Evolutionary conservation across 1,284 basidiomycete genomes (phyloP).

Genomic region (Neotropicomus parvogracilis): DNA sequence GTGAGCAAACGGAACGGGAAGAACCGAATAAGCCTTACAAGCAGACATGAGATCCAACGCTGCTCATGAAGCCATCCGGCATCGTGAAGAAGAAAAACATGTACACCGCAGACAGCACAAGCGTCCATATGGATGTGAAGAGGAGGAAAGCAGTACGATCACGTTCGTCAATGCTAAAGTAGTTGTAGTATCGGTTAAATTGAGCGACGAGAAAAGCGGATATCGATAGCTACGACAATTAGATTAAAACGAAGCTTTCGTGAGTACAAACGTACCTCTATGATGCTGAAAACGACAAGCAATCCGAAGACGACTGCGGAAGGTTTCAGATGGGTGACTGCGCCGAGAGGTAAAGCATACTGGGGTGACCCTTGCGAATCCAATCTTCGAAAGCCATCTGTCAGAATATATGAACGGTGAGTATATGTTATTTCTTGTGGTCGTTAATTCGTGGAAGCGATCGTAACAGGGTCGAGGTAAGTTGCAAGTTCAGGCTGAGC

Average conservation of each 20-base stretch:
- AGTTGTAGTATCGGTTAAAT: slow-evolving; percentile 56
- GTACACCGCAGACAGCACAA: slow-evolving; percentile 51
- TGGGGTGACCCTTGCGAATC: slow-evolving; percentile 39
- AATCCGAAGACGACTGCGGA: slow-evolving; percentile 26
- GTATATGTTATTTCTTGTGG: slow-evolving; percentile 18
- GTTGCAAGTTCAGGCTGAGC: slow-evolving; percentile 1
- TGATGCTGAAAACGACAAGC: slow-evolving; percentile 30
- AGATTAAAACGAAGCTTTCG: neutral
- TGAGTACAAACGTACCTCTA: slow-evolving; percentile 20
- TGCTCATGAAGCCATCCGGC: slow-evolving; percentile 47
- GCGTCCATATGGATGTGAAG: slow-evolving; percentile 69
- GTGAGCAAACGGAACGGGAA: slow-evolving; percentile 4
- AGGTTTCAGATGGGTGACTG: slow-evolving; percentile 5
- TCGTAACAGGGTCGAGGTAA: slow-evolving; percentile 15
- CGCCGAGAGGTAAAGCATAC: slow-evolving; percentile 23
- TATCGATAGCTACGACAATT: slow-evolving; percentile 49
- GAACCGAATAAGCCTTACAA: slow-evolving; percentile 46
- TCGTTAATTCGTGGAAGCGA: slow-evolving; percentile 32
- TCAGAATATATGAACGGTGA: slow-evolving; percentile 9
- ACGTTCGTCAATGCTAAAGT: slow-evolving; percentile 45
- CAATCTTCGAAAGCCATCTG: slow-evolving; percentile 34
- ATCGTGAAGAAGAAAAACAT: slow-evolving; percentile 51
- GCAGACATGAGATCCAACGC: slow-evolving; percentile 57
- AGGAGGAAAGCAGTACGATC: slow-evolving; percentile 64
- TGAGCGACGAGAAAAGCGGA: slow-evolving; percentile 63